Evolutionary conservation across 441 rosid genomes (phyloP).

Genomic region (Euphorbia schlechtendalii): DNA sequence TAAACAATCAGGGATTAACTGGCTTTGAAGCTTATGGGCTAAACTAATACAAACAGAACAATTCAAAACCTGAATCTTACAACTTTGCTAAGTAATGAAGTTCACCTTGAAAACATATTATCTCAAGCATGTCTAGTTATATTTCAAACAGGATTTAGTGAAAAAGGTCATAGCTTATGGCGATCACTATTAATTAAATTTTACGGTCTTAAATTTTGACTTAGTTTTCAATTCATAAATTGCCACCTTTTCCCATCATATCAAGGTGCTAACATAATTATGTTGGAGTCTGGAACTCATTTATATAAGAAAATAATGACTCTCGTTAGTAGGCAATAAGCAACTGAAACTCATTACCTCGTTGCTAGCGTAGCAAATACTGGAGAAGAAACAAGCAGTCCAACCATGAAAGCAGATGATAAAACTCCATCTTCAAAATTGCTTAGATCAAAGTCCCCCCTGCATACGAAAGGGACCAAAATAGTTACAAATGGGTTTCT

Average conservation of each 20-base stretch:
- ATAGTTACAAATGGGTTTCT: too few species aligned
- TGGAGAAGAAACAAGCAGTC: constrained; percentile 88
- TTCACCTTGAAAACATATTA: neutral
- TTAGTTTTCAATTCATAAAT: neutral
- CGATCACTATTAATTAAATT: neutral
- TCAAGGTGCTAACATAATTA: neutral
- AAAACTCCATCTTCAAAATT: constrained; percentile 87
- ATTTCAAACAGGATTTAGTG: too few species aligned
- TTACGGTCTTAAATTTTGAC: neutral
- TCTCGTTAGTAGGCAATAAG: constrained; percentile 1
- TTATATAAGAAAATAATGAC: neutral
- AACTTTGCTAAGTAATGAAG: neutral
- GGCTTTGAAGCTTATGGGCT: neutral
- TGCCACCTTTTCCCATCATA: neutral
- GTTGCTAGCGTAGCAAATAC: constrained; percentile 83
- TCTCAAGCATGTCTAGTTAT: constrained; percentile 2
- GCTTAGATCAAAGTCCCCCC: constrained; percentile 78
- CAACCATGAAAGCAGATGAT: constrained; percentile 97
- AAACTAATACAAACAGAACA: neutral
- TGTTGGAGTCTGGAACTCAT: neutral
- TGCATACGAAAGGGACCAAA: constrained; percentile 17
- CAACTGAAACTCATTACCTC: constrained; percentile 39
- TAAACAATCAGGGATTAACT: neutral
- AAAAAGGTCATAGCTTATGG: neutral
- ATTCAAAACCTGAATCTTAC: neutral